These are phyloP conservation scores for Fragilariopsis cylindrus DNA, from an alignment of 108 stramenopile species.

Conservation along the genomic window DNA sequence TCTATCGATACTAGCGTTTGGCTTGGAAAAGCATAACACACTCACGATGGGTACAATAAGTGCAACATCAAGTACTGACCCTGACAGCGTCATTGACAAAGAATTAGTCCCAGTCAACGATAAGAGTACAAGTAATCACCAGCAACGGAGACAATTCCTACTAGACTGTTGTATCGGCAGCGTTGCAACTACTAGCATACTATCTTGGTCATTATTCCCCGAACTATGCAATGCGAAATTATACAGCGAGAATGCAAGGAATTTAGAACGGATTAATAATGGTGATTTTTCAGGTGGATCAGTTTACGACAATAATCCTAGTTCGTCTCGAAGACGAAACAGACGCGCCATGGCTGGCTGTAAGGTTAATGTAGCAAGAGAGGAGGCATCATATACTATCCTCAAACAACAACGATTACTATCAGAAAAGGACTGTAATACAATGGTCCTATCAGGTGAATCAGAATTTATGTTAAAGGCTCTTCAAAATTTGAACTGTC, in stretches of 20 bases:
- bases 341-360: slow-evolving; percentile 64
- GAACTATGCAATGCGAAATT: slow-evolving; percentile 25
- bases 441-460: slow-evolving; percentile 46
- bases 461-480: slow-evolving; percentile 61
- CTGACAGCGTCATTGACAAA: too few relatives aligned
- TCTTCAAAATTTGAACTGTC: slow-evolving; percentile 56
- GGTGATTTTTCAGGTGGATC: slow-evolving; percentile 59
- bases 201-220: neutral
- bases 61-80: too few relatives aligned
- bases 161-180: slow-evolving; percentile 4
- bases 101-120: too few relatives aligned
- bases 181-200: too few relatives aligned
- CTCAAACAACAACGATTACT: slow-evolving; percentile 21
- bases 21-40: too few relatives aligned
- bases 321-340: slow-evolving; percentile 34
- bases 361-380: slow-evolving; percentile 43
- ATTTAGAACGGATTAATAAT: slow-evolving; percentile 45
- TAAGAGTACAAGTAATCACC: too few relatives aligned
- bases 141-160: neutral
- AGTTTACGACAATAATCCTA: slow-evolving; percentile 60
- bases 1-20: too few relatives aligned
- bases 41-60: too few relatives aligned
- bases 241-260: slow-evolving; percentile 56
- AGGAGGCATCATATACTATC: slow-evolving; percentile 38
- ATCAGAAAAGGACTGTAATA: slow-evolving; percentile 51